phyloP scores from a whole-genome alignment of 2,329 filamentous ascomycete species.

The Alternaria conjuncta region DNA sequence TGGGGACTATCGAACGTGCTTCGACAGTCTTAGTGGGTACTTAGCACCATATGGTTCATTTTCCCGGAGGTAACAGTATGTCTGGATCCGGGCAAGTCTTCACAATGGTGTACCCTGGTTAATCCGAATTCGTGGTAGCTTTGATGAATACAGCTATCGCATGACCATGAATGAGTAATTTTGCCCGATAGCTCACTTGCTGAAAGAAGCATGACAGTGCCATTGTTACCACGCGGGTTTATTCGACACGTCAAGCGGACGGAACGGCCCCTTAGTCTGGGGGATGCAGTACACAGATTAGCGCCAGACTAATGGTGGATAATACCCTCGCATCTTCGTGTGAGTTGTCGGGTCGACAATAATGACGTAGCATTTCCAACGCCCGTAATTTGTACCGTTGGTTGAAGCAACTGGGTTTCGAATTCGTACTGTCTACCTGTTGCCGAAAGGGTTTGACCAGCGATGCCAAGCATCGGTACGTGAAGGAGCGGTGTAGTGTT shows the following conservation, averaged over 20 bases:
- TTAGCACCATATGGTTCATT: not conserved
- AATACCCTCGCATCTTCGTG: not conserved
- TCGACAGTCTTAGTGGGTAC: not conserved
- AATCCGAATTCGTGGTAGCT: not conserved
- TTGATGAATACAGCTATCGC: not conserved
- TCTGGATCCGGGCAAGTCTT: not conserved
- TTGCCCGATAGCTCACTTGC: not conserved
- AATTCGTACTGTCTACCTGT: not conserved
- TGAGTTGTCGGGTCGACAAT: not conserved
- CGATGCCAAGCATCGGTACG: not conserved
- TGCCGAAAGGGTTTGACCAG: not conserved
- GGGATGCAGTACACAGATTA: not conserved
- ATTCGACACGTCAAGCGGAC: not conserved
- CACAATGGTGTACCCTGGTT: not conserved
- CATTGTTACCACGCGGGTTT: not conserved
- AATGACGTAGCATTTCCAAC: not conserved
- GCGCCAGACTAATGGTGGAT: not conserved
- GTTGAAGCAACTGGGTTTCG: not conserved
- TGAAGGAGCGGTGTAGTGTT: not conserved
- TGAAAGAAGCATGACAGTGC: not conserved
- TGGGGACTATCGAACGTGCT: not conserved
- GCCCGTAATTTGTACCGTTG: not conserved
- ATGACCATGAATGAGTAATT: not conserved
- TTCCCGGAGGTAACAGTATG: not conserved
- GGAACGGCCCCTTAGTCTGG: constrained; percentile 14